Evolutionary conservation across 129 eudicot genomes (phyloP).

Genomic region (Escallonia herrerae): DNA sequence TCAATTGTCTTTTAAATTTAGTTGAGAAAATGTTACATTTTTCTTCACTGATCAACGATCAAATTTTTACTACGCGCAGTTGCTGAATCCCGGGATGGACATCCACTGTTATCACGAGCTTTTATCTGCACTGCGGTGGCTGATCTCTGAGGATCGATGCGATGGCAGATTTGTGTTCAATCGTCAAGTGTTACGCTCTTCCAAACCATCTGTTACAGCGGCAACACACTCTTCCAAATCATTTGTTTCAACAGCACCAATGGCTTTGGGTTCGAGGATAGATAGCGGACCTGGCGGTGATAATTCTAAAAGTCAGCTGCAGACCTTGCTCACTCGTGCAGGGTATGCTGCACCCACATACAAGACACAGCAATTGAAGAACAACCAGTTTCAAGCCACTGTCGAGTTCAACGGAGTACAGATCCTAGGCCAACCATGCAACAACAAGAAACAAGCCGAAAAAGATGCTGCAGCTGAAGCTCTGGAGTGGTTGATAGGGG

Average conservation of each 20-base stretch:
- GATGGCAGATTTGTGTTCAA: slow-evolving; percentile 65
- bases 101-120: slow-evolving; percentile 60
- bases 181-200: slow-evolving; percentile 30
- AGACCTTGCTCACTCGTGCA: slow-evolving; percentile 70
- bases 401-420: slow-evolving; percentile 78
- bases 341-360: slow-evolving; percentile 64
- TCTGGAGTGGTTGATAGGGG: slow-evolving; percentile 55
- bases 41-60: too few species aligned
- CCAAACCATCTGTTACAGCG: slow-evolving; percentile 30
- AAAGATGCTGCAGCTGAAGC: slow-evolving; percentile 96
- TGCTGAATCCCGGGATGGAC: slow-evolving; percentile 69
- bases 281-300: slow-evolving; percentile 94
- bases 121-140: slow-evolving; percentile 65
- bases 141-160: slow-evolving; percentile 58
- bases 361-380: slow-evolving; percentile 45
- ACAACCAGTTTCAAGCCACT: slow-evolving; percentile 57
- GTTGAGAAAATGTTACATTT: too few species aligned
- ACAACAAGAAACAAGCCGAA: slow-evolving; percentile 83
- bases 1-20: too few species aligned
- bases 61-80: slow-evolving; percentile 27
- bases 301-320: slow-evolving; percentile 79
- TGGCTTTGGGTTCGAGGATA: slow-evolving; percentile 29
- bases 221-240: slow-evolving; percentile 25
- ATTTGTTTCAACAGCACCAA: slow-evolving; percentile 18
- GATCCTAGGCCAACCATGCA: slow-evolving; percentile 72